Conservation (phyloP, 805 yeast species). For the Metschnikowia similis region DNA sequence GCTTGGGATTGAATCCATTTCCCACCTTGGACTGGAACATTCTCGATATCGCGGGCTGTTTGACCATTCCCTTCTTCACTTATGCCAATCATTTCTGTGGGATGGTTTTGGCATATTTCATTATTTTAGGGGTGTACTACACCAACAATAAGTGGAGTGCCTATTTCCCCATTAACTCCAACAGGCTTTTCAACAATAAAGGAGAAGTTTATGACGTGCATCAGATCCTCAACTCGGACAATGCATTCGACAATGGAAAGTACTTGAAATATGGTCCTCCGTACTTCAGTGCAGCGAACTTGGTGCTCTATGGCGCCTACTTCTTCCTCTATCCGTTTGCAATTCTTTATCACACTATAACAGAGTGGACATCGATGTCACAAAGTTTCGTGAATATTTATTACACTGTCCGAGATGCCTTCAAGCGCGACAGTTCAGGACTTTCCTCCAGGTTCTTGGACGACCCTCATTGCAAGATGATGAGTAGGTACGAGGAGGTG, state of each 20-base stretch:
- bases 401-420: conserved; percentile 25
- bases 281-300: conserved; percentile 58
- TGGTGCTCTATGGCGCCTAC: conserved; percentile 54
- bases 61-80: conserved; percentile 41
- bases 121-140: conserved; percentile 36
- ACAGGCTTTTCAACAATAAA: conserved; percentile 47
- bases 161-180: conserved; percentile 51
- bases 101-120: conserved; percentile 28
- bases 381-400: conserved; percentile 34
- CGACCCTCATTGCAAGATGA: conserved; percentile 57
- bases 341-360: conserved; percentile 43
- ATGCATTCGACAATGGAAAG: conserved; percentile 41
- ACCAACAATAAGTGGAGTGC: conserved; percentile 49
- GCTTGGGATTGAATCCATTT: conserved; percentile 40
- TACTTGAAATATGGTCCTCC: conserved; percentile 62
- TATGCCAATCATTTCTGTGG: conserved; percentile 40
- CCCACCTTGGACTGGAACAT: conserved; percentile 45
- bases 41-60: conserved; percentile 33
- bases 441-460: conserved; percentile 18
- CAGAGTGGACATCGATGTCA: conserved; percentile 43
- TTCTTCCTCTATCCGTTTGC: conserved; percentile 56
- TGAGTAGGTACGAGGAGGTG: conserved; percentile 59
- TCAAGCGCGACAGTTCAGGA: conserved; percentile 10
- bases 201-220: conserved; percentile 47
- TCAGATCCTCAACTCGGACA: conserved; percentile 40